Evolutionary conservation across 1,284 basidiomycete genomes (phyloP), one percentile per base, ranked within the genome.

Genomic region (Sporisorium scitamineum): DNA sequence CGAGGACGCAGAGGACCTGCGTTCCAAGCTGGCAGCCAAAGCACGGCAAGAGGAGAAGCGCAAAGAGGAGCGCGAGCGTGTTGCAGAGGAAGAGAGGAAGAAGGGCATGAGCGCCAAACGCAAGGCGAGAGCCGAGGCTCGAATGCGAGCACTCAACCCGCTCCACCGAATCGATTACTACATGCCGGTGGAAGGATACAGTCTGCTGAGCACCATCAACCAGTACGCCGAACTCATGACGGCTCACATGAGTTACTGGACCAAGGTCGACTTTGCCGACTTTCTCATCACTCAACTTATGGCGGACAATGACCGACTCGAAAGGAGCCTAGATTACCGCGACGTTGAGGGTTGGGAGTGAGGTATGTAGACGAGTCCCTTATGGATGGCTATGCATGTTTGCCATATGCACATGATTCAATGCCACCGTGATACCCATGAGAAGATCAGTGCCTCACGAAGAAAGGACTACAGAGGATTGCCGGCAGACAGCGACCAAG

Each of bases 241-340:
- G 27, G 70, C 77, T 0, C 82, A 84, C 44, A 76, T 79, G 73
- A 75, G 66, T 55, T 84, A 84, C 67, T 84, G 83, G 83, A 71
- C 71, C 24, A 74, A 70, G 34, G 34, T 65, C 8, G 54, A 72
- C 31, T 83, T 84, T 50, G 78, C 81, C 66, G 78, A 76, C 53
- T 82, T 83, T 37, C 66, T 84, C 20, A 70, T 84, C 37, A 69
- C 73, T 1, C 81, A 83, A 68, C 64, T 83, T 39, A 66, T 82
- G 60, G 60, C 72, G 18, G 63, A 66, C 45, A 57, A 59, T 51
- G 60, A 69, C n/a, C 68, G 64, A 14, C 57, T 76, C 1, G 73
- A 76, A 16, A 54, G 61, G 48, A 71, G 63, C 37, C 51, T 70
- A 13, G 68, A 71, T 1, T 76, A 63, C 41, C 60, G 61, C 16